Base-by-base conservation (phyloP, 2,329 filamentous ascomycete species). In the Gnomoniopsis smithogilvyi region DNA sequence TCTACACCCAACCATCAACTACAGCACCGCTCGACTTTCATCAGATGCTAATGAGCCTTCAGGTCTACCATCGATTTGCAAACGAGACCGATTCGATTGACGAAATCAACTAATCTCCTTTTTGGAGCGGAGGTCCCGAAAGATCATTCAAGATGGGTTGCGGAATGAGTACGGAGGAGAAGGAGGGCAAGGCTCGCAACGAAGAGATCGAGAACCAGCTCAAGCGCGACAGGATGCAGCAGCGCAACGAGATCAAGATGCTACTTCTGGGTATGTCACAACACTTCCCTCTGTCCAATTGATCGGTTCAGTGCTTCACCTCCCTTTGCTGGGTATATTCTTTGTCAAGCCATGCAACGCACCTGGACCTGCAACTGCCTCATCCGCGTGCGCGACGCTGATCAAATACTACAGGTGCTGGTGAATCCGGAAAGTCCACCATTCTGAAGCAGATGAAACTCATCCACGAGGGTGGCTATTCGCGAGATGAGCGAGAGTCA, bases 211-310 rank as follows among this genome's bases (percentile, higher is more conserved):
- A 99, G 80, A 98, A 97, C 77, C 94, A 98, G 83, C 83, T 98
- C 74, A 98, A 97, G 86, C 86, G 92, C 76, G 95, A 99, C 74
- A 96, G 96, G 80, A 91, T 98, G 91, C 90, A 96, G 83, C 93
- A 97, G 81, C 89, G 94, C 71, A 99, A 99, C 70, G 95, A 99
- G 80, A 99, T 99, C 82, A 99, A 99, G 86, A 98, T 99, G 95
- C 83, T 99, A 70, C 85, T 99, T 71, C 88, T 99, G 71, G 95
- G 95, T 97, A 85, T 73, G 88, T 82, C 62, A 17, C 19, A 21
- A 36, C 11, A 51, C 34, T 21, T 24, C 6, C 48, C 14, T 22
- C 36, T 36, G 21, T 46, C 30, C 34, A 51, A 54, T 26, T 43
- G 22, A 54, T 48, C 50, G 19, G 33, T 46, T 26, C 55, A 36